Evolutionary conservation across 176 grass and related monocot species (phyloP), one percentile per base, ranked within the genome.

Genomic region (Raddia distichophylla): DNA sequence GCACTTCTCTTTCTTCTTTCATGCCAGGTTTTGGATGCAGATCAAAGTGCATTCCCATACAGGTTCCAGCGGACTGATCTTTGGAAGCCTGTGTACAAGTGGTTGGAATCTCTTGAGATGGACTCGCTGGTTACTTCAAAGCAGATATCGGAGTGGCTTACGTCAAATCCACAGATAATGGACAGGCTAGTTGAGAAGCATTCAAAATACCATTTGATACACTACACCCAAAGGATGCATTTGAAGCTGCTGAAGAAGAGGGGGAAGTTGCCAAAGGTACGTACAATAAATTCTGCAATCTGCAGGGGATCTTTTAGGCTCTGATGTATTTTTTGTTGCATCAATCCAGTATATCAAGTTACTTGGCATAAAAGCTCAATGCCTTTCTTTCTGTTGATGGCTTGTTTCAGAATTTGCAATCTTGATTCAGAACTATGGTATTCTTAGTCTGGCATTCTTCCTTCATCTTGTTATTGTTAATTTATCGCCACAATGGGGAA

Each of bases 191-290:
- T 94, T 34, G 86, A 93, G 81, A 98, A 95, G 88, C 95, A 95
- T 80, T 98, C 95, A 37, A 94, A 90, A 22, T 98, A 98, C 62
- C 95, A 98, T 85, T 86, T 95, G 85, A 92, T 93, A 71, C 95
- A 98, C 78, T 98, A 95, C 82, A 95, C 88, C 58, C 95, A 98
- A 84, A 89, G 95, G 84, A 89, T 98, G 92, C 95, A 95, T 61
- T 86, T 95, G 86, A 98, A 95, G 50, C 69, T 98, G 88, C 78
- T 98, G 74, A 98, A 98, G 83, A 98, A 95, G 79, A 93, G 69
- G 83, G 95, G 90, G 11, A 98, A 95, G 76, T 47, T 95, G 74
- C 92, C 95, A 79, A 98, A 95, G 89, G 95, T 98, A 67, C 79
- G 64, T 48, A 54, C 27, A 71, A 10, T 47, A 48, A 43, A 35